phyloP scores from a whole-genome alignment of 2,329 filamentous ascomycete species.

The Bimuria novae-zelandiae region DNA sequence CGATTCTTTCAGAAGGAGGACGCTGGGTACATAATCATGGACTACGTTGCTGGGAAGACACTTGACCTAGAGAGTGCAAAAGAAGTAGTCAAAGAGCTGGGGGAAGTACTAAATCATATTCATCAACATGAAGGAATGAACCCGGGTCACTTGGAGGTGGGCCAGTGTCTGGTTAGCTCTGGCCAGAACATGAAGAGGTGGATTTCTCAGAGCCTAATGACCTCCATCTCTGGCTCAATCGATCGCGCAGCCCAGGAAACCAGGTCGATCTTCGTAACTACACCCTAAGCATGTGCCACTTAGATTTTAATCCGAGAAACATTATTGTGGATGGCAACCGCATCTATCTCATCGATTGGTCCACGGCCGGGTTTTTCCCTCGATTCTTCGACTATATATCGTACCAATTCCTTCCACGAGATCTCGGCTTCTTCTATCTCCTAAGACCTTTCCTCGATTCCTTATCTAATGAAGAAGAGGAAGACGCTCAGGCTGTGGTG shows the following conservation, averaged over 20 bases:
- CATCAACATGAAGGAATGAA: constrained; percentile 4
- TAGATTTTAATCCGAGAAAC: constrained; percentile 3
- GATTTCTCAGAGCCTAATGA: constrained; percentile 1
- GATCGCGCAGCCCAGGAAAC: background rate
- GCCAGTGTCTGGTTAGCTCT: constrained; percentile 7
- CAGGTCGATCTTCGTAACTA: background rate
- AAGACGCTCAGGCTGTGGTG: background rate
- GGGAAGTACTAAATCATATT: background rate
- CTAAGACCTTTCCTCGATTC: background rate
- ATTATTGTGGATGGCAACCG: background rate
- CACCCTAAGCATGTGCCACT: background rate
- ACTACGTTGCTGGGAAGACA: constrained; percentile 6
- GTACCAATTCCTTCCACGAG: background rate
- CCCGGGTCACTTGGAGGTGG: constrained; percentile 8
- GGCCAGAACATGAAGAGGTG: constrained; percentile 7
- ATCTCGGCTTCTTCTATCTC: background rate
- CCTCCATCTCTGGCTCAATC: constrained; percentile 3
- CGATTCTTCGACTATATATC: background rate
- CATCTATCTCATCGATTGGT: background rate
- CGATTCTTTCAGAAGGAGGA: constrained; percentile 9
- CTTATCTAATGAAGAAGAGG: background rate
- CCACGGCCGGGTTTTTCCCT: background rate
- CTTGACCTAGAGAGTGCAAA: background rate
- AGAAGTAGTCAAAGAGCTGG: background rate
- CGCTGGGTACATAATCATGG: constrained; percentile 8